These are phyloP conservation scores for Corchorus capsularis DNA, from an alignment of 345 rosid species.

Conservation along the genomic window DNA sequence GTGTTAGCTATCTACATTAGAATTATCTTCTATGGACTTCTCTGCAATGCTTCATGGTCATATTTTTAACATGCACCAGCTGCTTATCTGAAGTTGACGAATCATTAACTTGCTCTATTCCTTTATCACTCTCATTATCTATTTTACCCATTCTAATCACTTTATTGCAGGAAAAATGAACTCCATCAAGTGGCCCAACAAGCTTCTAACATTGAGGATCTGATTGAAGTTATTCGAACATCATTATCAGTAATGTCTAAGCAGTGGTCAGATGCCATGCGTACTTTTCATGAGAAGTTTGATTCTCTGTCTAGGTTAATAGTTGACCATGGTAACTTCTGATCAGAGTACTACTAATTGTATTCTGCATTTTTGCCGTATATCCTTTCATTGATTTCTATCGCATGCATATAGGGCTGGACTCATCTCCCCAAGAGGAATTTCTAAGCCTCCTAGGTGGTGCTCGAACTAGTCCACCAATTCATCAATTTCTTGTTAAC, in stretches of 20 bases:
- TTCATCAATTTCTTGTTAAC: constrained; percentile 89
- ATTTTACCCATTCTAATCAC: constrained; percentile 14
- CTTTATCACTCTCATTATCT: background rate
- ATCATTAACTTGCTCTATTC: constrained; percentile 9
- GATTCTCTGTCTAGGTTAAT: constrained; percentile 69
- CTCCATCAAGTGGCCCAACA: constrained; percentile 95
- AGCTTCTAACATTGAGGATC: constrained; percentile 84
- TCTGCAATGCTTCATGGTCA: background rate
- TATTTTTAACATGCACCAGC: background rate
- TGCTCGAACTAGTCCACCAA: constrained; percentile 84
- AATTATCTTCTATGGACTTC: background rate
- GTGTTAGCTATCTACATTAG: constrained; percentile 10
- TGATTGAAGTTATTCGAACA: constrained; percentile 72
- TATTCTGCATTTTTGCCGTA: constrained; percentile 16
- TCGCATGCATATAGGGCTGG: constrained; percentile 56
- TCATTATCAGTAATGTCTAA: constrained; percentile 78
- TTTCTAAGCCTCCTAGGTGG: constrained; percentile 90
- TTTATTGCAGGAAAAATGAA: constrained; percentile 68
- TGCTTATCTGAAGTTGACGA: constrained; percentile 14
- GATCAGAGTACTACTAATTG: constrained; percentile 15
- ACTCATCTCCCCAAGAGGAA: constrained; percentile 93
- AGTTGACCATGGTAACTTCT: constrained; percentile 65
- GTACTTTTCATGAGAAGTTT: constrained; percentile 75
- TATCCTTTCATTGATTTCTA: constrained; percentile 23
- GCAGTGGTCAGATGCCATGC: constrained; percentile 92